These are phyloP conservation scores for Phytophthora hybrid DNA, from an alignment of 352 stramenopile species.

Conservation along the genomic window DNA sequence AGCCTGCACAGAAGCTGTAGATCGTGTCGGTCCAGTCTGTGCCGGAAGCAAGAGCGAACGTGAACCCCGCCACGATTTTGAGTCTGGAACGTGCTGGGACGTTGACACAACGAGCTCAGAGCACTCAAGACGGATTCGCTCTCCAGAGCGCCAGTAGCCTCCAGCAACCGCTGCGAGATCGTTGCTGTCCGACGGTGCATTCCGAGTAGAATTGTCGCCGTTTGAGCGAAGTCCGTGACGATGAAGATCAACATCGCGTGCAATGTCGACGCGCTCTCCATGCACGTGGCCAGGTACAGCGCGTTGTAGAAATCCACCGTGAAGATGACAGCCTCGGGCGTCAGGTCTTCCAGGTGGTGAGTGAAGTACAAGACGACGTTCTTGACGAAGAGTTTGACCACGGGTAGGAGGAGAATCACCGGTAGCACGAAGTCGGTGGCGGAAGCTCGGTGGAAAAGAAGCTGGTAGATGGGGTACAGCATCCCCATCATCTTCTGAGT, in stretches of 20 bases:
- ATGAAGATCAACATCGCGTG: conserved; percentile 16
- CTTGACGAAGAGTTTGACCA: conserved; percentile 30
- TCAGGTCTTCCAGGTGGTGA: conserved; percentile 26
- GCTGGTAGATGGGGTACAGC: conserved; percentile 26
- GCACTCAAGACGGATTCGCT: conserved; percentile 11
- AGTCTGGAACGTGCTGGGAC: not conserved
- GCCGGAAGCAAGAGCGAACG: conserved; percentile 15
- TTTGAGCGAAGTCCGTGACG: conserved; percentile 19
- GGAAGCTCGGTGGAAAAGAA: conserved; percentile 13
- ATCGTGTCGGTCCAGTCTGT: conserved; percentile 4
- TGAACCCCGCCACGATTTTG: conserved; percentile 3
- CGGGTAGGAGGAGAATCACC: conserved; percentile 21
- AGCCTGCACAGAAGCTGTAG: conserved; percentile 8
- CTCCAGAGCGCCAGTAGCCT: not conserved
- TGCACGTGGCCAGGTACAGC: conserved; percentile 32
- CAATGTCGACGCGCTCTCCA: conserved; percentile 21
- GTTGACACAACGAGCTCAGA: conserved; percentile 14
- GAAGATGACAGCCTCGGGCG: conserved; percentile 31
- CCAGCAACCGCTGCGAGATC: not conserved
- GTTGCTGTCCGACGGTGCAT: conserved; percentile 7
- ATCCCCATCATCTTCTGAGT: conserved; percentile 25
- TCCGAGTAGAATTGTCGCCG: not conserved
- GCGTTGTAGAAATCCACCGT: conserved; percentile 39
- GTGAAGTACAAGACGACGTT: conserved; percentile 22
- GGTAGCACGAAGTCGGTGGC: conserved; percentile 2